Evolutionary conservation across 164 flowering plant species (phyloP), one percentile per base, ranked within the genome.

Genomic region (Liriodendron chinense): DNA sequence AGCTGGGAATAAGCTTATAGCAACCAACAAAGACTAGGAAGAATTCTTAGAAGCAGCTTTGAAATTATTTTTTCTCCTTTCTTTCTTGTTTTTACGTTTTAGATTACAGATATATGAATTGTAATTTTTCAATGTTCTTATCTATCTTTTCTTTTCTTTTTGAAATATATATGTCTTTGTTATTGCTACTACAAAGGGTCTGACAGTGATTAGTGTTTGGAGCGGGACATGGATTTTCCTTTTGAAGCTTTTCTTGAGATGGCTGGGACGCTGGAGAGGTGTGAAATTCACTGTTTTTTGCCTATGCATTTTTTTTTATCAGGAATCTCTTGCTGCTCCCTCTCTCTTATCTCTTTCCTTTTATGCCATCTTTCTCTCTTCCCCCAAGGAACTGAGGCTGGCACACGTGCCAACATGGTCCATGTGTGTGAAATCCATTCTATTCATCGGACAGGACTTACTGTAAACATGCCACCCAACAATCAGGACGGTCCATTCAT

Each of bases 291-390:
- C 43, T 34, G 63, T 71, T 71, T 69, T 24, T 25, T 18, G 20
- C 24, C 66, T 72, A 49, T 61, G 64, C 57, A 73, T 43, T 72
- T 59, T 43, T 72, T 59, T 49, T 72, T 47, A 63, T 72, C 66
- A 59, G 66, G 74, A 72, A 72, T 72, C 74, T 72, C 0, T 34
- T 53, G 18, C 18, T 53, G 59, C 59, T 53, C 7, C 43, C 16
- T 53, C 59, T 53, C 59, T 10, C 59, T 53, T 53, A 53, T 53
- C 59, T 16, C 18, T 53, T 16, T 53, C 4, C 43, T 34, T 34
- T 34, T 34, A 34, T 34, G 43, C 43, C 59, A 53, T 53, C 13
- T 12, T 10, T 16, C 59, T 12, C 59, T 16, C n/a, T n/a, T n/a
- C n/a, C n/a, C n/a, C 16, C 59, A 13, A 12, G 59, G 59, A 53